Evolutionary conservation across 139 green algal genomes (phyloP).

Genomic region (Desmodesmus armatus): DNA sequence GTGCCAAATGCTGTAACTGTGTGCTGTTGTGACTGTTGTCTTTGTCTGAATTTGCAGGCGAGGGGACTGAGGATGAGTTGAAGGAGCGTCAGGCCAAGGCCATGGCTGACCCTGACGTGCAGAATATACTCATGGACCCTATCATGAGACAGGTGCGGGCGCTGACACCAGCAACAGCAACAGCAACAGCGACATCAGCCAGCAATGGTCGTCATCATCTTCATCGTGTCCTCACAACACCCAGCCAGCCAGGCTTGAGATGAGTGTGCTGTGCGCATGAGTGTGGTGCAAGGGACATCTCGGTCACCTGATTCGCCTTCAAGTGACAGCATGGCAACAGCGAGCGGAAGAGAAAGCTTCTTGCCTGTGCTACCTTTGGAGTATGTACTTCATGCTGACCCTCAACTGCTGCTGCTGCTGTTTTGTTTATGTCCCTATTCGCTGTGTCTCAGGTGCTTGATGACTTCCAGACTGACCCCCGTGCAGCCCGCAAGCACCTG

Average conservation of each 20-base stretch:
- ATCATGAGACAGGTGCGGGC: slow-evolving; percentile 36
- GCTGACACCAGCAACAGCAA: background rate
- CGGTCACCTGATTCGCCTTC: too few relatives aligned
- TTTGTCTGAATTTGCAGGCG: slow-evolving; percentile 27
- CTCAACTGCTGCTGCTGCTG: too few relatives aligned
- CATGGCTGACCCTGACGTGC: slow-evolving; percentile 95
- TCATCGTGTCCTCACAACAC: background rate
- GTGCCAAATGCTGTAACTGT: too few relatives aligned
- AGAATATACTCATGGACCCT: slow-evolving; percentile 58
- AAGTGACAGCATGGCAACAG: too few relatives aligned
- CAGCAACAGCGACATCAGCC: background rate
- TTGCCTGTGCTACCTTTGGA: too few relatives aligned
- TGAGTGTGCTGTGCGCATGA: too few relatives aligned
- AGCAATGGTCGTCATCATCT: background rate
- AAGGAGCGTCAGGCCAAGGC: slow-evolving; percentile 86
- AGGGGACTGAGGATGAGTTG: slow-evolving; percentile 91
- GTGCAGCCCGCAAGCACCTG: slow-evolving; percentile 86
- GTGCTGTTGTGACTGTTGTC: slow-evolving; percentile 37
- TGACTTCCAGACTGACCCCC: slow-evolving; percentile 94
- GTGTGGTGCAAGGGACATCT: too few relatives aligned
- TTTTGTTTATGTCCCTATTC: background rate
- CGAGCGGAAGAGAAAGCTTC: too few relatives aligned
- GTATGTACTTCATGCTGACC: too few relatives aligned
- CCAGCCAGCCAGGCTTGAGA: too few relatives aligned
- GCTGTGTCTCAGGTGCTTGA: slow-evolving; percentile 76